Percentiles rank a stretch among this genome's conserved stretches.
Evolutionary conservation across 345 rosid genomes (phyloP).

Genomic region (Melastoma malabathricum): DNA sequence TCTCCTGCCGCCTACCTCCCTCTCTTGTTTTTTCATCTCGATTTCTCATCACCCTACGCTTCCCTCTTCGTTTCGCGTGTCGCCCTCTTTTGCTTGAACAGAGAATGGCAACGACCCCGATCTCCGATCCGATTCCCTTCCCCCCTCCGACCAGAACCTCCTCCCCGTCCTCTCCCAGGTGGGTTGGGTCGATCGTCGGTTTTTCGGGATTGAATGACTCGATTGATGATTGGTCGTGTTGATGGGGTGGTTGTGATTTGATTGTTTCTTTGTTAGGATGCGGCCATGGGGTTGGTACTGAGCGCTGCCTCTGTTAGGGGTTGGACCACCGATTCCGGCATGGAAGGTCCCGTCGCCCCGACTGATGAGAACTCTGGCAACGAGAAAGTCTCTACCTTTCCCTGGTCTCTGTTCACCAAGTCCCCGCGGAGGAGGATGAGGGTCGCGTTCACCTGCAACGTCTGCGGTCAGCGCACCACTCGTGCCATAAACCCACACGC

Average conservation of each 20-base stretch:
- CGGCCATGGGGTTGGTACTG: conserved; percentile 76
- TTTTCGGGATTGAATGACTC: neutral
- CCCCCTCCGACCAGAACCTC: conserved; percentile 38
- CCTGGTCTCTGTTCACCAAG: conserved; percentile 85
- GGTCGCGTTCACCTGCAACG: conserved; percentile 90
- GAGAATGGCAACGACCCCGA: conserved; percentile 43
- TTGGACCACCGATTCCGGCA: conserved; percentile 86
- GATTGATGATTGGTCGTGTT: neutral
- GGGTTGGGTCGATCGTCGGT: conserved; percentile 4
- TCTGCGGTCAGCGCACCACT: conserved; percentile 84
- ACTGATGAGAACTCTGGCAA: conserved; percentile 31
- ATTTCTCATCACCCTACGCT: neutral
- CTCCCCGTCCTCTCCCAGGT: conserved; percentile 66
- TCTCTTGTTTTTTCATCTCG: conserved; percentile 41
- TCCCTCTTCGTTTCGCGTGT: neutral
- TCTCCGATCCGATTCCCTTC: conserved; percentile 45
- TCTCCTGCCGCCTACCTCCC: conserved; percentile 21
- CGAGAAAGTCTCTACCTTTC: conserved; percentile 63
- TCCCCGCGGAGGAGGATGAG: conserved; percentile 92
- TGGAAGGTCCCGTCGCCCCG: conserved; percentile 78
- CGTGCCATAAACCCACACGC: conserved; percentile 85
- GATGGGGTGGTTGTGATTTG: conserved; percentile 3
- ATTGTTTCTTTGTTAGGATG: conserved; percentile 28
- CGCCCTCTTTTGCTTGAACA: conserved; percentile 7
- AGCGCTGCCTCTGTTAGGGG: conserved; percentile 82